A percentile compares a stretch with the other conserved stretches of the same genome.
Conservation (phyloP, 768 basidiomycete species). For the Gloeophyllum trabeum region DNA sequence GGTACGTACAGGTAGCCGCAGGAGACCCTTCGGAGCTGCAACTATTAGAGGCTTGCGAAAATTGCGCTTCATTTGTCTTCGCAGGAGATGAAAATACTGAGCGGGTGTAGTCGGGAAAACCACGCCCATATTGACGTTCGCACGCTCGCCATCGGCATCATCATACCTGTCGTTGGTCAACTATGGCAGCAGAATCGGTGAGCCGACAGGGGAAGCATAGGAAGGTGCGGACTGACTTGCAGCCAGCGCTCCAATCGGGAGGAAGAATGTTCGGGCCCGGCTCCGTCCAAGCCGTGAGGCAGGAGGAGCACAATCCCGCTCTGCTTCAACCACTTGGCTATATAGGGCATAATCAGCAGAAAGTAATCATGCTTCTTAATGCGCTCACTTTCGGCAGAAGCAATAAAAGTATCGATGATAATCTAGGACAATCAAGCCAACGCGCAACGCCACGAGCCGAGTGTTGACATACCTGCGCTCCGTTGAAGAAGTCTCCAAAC, state of each 20-base stretch:
- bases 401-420: constrained; percentile 82
- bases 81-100: constrained; percentile 88
- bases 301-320: constrained; percentile 79
- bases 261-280: constrained; percentile 90
- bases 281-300: constrained; percentile 87
- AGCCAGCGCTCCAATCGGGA: constrained; percentile 82
- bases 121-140: constrained; percentile 76
- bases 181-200: constrained; percentile 22
- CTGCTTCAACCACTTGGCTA: constrained; percentile 91
- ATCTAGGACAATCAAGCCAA: constrained; percentile 29
- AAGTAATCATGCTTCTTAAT: constrained; percentile 1
- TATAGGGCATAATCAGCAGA: background rate
- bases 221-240: constrained; percentile 39
- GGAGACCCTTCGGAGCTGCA: constrained; percentile 74
- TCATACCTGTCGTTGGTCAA: constrained; percentile 65
- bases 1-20: constrained; percentile 57
- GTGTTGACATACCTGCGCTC: constrained; percentile 44
- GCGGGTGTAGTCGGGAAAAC: constrained; percentile 82
- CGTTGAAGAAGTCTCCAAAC: constrained; percentile 94
- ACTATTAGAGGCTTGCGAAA: constrained; percentile 83
- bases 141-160: constrained; percentile 13
- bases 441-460: background rate
- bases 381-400: constrained; percentile 72
- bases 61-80: constrained; percentile 76
- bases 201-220: background rate